Conservation (phyloP, 352 stramenopile species). For the Phytophthora citricola region DNA sequence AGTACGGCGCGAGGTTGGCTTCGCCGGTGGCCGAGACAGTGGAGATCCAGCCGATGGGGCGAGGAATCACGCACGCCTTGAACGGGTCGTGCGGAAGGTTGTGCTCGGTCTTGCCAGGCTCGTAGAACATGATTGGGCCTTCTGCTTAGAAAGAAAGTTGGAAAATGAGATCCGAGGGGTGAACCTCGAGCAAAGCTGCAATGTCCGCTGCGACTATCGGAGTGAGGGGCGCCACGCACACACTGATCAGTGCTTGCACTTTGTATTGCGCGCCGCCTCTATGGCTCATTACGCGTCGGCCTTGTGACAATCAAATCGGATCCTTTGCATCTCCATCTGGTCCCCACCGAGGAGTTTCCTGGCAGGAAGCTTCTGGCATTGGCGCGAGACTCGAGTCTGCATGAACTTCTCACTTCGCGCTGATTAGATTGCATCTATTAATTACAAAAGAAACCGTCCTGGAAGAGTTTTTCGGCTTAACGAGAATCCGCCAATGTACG, state of each 20-base stretch:
- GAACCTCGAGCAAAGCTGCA: conserved; percentile 1
- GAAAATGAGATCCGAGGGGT: conserved; percentile 13
- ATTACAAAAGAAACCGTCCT: conserved; percentile 8
- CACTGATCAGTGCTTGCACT: conserved; percentile 35
- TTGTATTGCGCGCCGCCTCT: conserved; percentile 32
- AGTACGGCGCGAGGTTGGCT: conserved; percentile 37
- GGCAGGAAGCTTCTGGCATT: neutral
- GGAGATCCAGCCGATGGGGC: conserved; percentile 42
- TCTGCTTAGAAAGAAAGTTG: conserved; percentile 16
- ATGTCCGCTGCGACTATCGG: conserved; percentile 8
- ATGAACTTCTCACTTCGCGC: neutral
- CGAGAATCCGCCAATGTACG: neutral
- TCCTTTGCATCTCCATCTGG: conserved; percentile 30
- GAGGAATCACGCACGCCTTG: conserved; percentile 37
- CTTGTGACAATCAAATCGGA: conserved; percentile 42
- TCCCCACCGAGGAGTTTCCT: conserved; percentile 1
- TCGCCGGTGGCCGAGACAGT: conserved; percentile 31
- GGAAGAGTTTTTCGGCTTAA: neutral
- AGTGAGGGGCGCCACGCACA: conserved; percentile 5
- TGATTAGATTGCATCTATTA: conserved; percentile 1
- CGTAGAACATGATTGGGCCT: conserved; percentile 28
- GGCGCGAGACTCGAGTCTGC: too few relatives aligned
- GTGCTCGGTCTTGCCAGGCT: conserved; percentile 40
- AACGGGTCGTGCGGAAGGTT: conserved; percentile 43
- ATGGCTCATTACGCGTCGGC: conserved; percentile 27